Conservation (phyloP, 495 filamentous ascomycete species). For the Penicillium malachiteum region DNA sequence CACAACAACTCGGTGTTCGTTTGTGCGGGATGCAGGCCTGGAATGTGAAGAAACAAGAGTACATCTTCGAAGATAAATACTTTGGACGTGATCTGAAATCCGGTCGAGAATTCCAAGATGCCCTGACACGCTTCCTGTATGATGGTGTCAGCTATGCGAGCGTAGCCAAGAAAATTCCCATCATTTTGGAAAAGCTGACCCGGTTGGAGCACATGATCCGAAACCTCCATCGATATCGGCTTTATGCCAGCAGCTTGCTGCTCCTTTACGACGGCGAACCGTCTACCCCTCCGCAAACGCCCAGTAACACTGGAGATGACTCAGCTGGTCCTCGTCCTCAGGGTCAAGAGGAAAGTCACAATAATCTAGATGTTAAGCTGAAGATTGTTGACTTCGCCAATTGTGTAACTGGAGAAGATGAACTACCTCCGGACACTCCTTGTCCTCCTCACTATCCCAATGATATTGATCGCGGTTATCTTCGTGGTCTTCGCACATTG, state of each 20-base stretch:
- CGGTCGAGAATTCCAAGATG: constrained; percentile 85
- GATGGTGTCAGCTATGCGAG: constrained; percentile 80
- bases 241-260: constrained; percentile 92
- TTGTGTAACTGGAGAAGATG: constrained; percentile 85
- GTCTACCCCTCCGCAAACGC: constrained; percentile 12
- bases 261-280: constrained; percentile 88
- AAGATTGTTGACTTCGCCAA: constrained; percentile 99
- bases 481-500: constrained; percentile 78
- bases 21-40: constrained; percentile 96
- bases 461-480: constrained; percentile 83
- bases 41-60: constrained; percentile 79
- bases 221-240: constrained; percentile 78
- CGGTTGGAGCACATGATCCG: constrained; percentile 80
- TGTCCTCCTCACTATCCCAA: constrained; percentile 81
- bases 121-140: constrained; percentile 84
- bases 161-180: constrained; percentile 79
- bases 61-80: constrained; percentile 95
- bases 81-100: constrained; percentile 87
- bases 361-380: constrained; percentile 64
- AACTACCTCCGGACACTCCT: constrained; percentile 55
- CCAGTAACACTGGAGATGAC: constrained; percentile 8
- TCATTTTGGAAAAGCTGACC: constrained; percentile 78
- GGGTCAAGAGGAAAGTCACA: constrained; percentile 45
- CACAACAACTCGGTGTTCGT: constrained; percentile 84
- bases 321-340: constrained; percentile 23